Evolutionary conservation across 2,329 filamentous ascomycete genomes (phyloP), one percentile per base, ranked within the genome.

Genomic region (Madurella mycetomatis): DNA sequence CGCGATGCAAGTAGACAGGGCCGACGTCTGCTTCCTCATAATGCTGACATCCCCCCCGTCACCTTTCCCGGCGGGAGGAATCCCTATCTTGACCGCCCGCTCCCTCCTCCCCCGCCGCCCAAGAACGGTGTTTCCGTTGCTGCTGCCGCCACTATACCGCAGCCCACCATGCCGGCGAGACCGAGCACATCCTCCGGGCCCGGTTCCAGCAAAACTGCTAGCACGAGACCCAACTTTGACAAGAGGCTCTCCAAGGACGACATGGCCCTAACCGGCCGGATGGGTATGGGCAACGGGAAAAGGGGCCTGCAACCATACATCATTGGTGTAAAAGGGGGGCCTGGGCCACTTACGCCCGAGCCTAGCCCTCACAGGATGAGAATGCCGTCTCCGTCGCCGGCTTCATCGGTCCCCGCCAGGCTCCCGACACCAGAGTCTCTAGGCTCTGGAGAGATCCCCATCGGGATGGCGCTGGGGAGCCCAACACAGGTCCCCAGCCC

Each of bases 401-500:
- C 57, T 19, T 60, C 67, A 42, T 69, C 69, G 15, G 64, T 70
- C 25, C 66, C 70, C 19, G 64, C 71, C 18, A 69, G 73, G 59
- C 70, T 74, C 55, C 67, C 70, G 47, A 76, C 73, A n/a, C 70
- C 73, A 9, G 72, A 76, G 54, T 75, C 74, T 9, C 62, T 73
- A 49, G 68, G 65, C 31, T 74, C 75, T 2, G 70, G 72, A 8
- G 73, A 75, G 43, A 71, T 73, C 57, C 76, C 74, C 61, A 90
- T 91, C 57, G 88, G 88, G 9, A 85, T 91, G 77, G 87, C 87
- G 1, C 71, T 90, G 53, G 87, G 87, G 32, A 90, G 86, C 64
- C 87, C 87, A 19, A 72, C 76, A n/a, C 72, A 73, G 40, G 68
- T 71, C 15, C 71, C 72, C 61, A 68, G 64, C 34, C 66, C 64